Percentiles rank a stretch among this genome's conserved stretches.
phyloP scores from a whole-genome alignment of 148 eudicot genomes.

The Persicaria maculosa region DNA sequence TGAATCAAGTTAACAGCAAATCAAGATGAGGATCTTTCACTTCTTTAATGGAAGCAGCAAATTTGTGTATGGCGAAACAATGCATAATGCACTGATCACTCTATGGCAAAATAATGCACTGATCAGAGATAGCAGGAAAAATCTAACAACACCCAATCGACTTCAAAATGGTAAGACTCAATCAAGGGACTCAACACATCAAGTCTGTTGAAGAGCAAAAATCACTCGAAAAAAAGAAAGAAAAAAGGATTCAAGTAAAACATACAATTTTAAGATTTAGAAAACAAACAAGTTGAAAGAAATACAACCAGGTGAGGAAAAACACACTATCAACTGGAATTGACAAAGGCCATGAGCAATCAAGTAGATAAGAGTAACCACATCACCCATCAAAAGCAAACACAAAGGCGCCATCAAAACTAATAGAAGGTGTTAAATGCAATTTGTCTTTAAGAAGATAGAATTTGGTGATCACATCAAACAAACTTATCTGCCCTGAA shows the following conservation, averaged over 20 bases:
- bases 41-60: not conserved
- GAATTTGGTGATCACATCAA: constrained; percentile 5
- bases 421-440: not conserved
- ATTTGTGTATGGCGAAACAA: no score
- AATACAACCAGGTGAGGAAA: not conserved
- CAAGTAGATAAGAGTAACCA: not conserved
- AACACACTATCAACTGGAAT: not conserved
- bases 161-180: no score
- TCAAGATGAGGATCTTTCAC: not conserved
- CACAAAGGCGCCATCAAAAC: constrained; percentile 1
- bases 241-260: no score
- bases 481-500: constrained; percentile 6
- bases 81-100: no score
- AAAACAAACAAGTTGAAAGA: not conserved
- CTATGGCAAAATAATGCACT: no score
- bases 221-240: no score
- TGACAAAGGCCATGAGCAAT: not conserved
- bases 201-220: no score
- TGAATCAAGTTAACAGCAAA: no score
- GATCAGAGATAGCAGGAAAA: no score
- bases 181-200: no score
- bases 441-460: not conserved
- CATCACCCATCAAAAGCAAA: not conserved
- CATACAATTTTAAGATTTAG: not conserved
- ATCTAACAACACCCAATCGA: no score